Conservation (phyloP, 805 yeast species). For the Ogataea sp. region DNA sequence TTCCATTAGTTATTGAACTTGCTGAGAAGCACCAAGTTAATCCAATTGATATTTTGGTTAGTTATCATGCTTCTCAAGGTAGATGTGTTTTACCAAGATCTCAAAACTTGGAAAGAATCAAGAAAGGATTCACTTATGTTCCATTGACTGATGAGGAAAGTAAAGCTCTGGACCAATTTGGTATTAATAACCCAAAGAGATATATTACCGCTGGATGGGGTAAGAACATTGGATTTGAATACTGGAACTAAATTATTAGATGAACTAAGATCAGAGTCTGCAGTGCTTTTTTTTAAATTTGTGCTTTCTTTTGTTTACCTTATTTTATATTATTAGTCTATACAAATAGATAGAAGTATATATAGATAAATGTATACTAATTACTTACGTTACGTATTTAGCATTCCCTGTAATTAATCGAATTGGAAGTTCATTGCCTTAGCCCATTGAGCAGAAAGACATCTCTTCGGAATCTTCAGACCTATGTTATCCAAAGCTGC, state of each 20-base stretch:
- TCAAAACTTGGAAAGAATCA: conserved; percentile 55
- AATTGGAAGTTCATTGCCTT: conserved; percentile 25
- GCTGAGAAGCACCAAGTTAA: too few species aligned
- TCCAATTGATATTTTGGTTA: conserved; percentile 49
- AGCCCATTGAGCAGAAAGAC: conserved; percentile 22
- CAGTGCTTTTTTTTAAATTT: too few species aligned
- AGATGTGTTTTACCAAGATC: conserved; percentile 65
- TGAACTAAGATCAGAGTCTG: too few species aligned
- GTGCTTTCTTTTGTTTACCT: too few species aligned
- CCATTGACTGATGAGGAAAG: conserved; percentile 30
- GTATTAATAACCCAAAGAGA: conserved; percentile 25
- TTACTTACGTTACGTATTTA: too few species aligned
- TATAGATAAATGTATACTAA: too few species aligned
- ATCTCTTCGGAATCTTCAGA: conserved; percentile 23
- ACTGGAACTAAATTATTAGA: too few species aligned
- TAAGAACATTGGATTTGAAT: too few species aligned
- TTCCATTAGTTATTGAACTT: conserved; percentile 28
- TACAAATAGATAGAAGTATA: too few species aligned
- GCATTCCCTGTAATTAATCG: too few species aligned
- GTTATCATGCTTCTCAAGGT: conserved; percentile 59
- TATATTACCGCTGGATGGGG: conserved; percentile 24
- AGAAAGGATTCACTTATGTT: conserved; percentile 26
- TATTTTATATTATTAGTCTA: too few species aligned
- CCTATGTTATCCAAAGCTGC: conserved; percentile 22
- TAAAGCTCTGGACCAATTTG: conserved; percentile 18